Evolutionary conservation across 2,329 filamentous ascomycete genomes (phyloP).

Genomic region (Aspergillus neoniger): DNA sequence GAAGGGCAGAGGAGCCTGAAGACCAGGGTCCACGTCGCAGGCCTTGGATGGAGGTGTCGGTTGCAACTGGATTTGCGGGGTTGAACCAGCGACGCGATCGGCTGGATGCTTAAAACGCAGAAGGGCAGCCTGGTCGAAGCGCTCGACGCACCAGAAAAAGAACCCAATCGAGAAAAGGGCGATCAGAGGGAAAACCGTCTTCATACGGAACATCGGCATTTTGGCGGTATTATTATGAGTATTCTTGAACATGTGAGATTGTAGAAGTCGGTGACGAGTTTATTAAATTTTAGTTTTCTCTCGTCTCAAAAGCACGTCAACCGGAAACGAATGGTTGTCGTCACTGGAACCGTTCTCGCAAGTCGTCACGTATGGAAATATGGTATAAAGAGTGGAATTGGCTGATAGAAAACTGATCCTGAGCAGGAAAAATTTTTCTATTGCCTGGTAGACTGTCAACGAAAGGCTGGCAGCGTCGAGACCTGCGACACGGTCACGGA

Average conservation of each 20-base stretch:
- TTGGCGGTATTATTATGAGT: constrained; percentile 30
- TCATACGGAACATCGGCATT: constrained; percentile 44
- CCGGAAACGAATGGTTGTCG: constrained; percentile 5
- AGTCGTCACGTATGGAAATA: constrained; percentile 6
- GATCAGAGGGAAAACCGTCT: constrained; percentile 42
- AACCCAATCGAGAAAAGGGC: constrained; percentile 41
- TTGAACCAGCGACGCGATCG: constrained; percentile 28
- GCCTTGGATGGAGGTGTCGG: constrained; percentile 23
- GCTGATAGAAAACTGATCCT: constrained; percentile 12
- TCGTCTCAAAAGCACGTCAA: constrained; percentile 19
- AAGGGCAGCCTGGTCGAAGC: constrained; percentile 41
- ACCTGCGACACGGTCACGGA: constrained; percentile 34
- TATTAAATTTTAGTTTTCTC: constrained; percentile 14
- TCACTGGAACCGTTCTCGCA: constrained; percentile 14
- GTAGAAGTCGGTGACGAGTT: constrained; percentile 1
- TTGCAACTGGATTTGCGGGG: constrained; percentile 27
- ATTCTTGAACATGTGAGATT: constrained; percentile 36
- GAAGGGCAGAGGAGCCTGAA: constrained; percentile 40
- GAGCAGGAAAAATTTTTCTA: constrained; percentile 9
- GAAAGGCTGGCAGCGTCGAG: constrained; percentile 40
- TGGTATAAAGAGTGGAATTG: constrained; percentile 26
- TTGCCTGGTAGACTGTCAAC: constrained; percentile 31
- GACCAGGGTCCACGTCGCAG: constrained; percentile 39
- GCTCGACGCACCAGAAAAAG: constrained; percentile 45
- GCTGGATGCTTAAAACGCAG: constrained; percentile 40